Base-by-base conservation (phyloP, 805 yeast genomes). In the Nadsonia fulvescens region DNA sequence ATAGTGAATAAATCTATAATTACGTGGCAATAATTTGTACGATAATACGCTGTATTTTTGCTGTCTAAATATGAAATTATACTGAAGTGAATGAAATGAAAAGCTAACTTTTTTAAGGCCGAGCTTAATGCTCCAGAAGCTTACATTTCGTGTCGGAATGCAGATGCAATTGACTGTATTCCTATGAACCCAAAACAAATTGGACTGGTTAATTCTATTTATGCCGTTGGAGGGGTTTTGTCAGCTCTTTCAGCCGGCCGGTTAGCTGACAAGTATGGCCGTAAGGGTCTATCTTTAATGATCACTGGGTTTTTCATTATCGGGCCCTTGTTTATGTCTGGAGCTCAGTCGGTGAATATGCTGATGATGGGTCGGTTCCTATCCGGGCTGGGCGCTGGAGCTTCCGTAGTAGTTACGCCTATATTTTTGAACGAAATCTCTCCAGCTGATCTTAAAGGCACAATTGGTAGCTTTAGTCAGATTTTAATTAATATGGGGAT, bases 71-170 rank as follows among this genome's bases (percentile, higher is more conserved):
- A n/a, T n/a, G n/a, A n/a, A n/a, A n/a, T n/a, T n/a, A n/a, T n/a
- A n/a, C n/a, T n/a, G n/a, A n/a, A n/a, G n/a, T n/a, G n/a, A n/a
- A n/a, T n/a, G n/a, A n/a, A n/a, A n/a, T n/a, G n/a, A n/a, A n/a
- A n/a, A n/a, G n/a, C n/a, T n/a, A n/a, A n/a, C n/a, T n/a, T n/a
- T n/a, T n/a, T n/a, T n/a, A 25, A 47, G 50, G 74, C 94, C 1
- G 95, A 83, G 47, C 59, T 86, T 45, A 86, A 86, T 51, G 92
- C 94, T 5, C 94, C 95, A 0, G 76, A 75, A 31, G 61, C 63
- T 8, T 63, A 66, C 16, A 56, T 81, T 24, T 62, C 77, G 7
- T 79, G 93, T 42, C 38, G 33, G 10, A 31, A 23, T 4, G 27
- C 29, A 5, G 22, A 11, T 13, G 14, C 28, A 8, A 28, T 27